Conservation (phyloP, 2,329 filamentous ascomycete genomes). For the Venturiaceae sp. region DNA sequence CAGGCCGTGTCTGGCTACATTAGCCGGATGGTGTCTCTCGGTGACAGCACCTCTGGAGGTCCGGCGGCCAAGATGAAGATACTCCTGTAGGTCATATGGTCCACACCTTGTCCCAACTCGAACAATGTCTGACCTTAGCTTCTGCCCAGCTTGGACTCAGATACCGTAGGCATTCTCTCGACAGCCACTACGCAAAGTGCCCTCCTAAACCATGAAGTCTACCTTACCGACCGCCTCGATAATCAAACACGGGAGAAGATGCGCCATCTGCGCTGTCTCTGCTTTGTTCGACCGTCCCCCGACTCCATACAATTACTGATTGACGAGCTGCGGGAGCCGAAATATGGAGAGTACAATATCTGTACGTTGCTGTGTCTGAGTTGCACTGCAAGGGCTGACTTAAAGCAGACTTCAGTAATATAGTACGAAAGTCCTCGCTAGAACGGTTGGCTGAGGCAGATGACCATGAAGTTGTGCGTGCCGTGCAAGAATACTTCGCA, state of each 20-base stretch:
- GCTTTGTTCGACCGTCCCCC: slow-evolving; percentile 83
- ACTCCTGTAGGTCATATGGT: slow-evolving; percentile 41
- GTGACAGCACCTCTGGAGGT: slow-evolving; percentile 57
- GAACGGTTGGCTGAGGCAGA: slow-evolving; percentile 93
- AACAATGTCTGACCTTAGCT: background rate
- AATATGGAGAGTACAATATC: slow-evolving; percentile 94
- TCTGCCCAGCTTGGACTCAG: slow-evolving; percentile 56
- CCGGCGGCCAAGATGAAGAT: slow-evolving; percentile 96
- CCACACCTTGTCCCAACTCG: background rate
- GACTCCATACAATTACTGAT: slow-evolving; percentile 90
- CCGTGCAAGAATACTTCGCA: slow-evolving; percentile 91
- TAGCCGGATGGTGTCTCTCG: slow-evolving; percentile 85
- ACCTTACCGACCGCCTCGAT: slow-evolving; percentile 92
- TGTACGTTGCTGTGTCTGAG: slow-evolving; percentile 35
- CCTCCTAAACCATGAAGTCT: slow-evolving; percentile 91
- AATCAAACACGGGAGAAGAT: slow-evolving; percentile 90
- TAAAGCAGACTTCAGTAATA: slow-evolving; percentile 78
- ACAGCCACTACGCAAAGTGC: slow-evolving; percentile 93
- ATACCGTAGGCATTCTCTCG: slow-evolving; percentile 82
- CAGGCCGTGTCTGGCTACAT: slow-evolving; percentile 91
- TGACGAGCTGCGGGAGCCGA: slow-evolving; percentile 90
- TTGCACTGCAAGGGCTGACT: background rate
- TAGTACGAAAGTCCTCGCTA: slow-evolving; percentile 90
- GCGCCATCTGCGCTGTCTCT: slow-evolving; percentile 89
- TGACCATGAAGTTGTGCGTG: slow-evolving; percentile 91